phyloP scores from a whole-genome alignment of 139 green algal genomes.

The Micromonas pusilla region DNA sequence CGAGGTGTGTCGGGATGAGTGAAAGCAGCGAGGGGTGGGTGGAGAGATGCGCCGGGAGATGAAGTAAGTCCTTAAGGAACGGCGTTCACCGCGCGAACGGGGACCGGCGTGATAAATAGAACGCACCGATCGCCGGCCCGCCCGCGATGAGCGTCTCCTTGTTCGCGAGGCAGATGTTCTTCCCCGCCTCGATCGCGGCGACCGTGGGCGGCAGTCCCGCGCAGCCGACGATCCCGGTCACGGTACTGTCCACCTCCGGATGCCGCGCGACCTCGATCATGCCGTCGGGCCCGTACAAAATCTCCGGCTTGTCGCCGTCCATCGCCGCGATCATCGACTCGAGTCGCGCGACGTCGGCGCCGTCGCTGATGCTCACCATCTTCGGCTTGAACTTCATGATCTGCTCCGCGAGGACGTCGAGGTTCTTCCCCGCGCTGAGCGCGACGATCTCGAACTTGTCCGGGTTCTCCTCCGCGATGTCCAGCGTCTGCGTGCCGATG shows the following conservation, averaged over 20 bases:
- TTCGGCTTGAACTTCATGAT: constrained; percentile 58
- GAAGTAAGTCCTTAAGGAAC: too few relatives aligned
- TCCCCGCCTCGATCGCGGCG: constrained; percentile 88
- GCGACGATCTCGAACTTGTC: constrained; percentile 81
- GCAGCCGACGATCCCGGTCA: constrained; percentile 93
- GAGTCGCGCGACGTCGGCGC: constrained; percentile 52
- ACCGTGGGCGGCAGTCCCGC: constrained; percentile 92
- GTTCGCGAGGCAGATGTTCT: constrained; percentile 99
- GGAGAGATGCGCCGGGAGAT: too few relatives aligned
- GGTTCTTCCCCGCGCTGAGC: constrained; percentile 83
- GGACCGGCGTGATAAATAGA: neutral
- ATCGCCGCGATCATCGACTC: constrained; percentile 53
- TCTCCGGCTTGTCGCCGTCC: constrained; percentile 74
- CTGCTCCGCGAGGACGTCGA: constrained; percentile 88
- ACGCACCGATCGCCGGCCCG: constrained; percentile 43
- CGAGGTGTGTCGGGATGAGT: too few relatives aligned
- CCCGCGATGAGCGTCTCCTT: constrained; percentile 98
- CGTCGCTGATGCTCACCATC: constrained; percentile 77
- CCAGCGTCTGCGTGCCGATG: constrained; percentile 97
- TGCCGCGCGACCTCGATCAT: constrained; percentile 59
- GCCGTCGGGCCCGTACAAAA: constrained; percentile 81
- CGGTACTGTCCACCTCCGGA: constrained; percentile 50
- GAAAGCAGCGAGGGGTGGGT: too few relatives aligned
- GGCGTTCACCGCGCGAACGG: too few relatives aligned
- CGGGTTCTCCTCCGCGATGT: constrained; percentile 91